A percentile compares a stretch with the other conserved stretches of the same genome.
phyloP scores from a whole-genome alignment of 2,329 filamentous ascomycete species.

The Xylariaceae sp. region DNA sequence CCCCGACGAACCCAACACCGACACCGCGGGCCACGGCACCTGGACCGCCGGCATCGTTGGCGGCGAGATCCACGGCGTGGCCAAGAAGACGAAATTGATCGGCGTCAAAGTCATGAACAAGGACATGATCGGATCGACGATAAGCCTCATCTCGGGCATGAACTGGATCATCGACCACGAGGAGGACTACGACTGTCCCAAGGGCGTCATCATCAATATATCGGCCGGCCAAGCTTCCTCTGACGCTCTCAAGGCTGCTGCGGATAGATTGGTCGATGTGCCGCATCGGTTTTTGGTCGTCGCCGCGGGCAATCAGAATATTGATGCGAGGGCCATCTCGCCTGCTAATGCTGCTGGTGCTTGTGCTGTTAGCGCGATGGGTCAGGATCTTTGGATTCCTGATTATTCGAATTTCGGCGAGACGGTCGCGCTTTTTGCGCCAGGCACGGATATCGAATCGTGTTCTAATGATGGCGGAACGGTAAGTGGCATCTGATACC shows the following conservation, averaged over 20 bases:
- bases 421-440: no score
- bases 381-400: no score
- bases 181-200: slow-evolving; percentile 34
- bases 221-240: slow-evolving; percentile 46
- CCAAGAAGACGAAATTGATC: slow-evolving; percentile 38
- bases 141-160: slow-evolving; percentile 24
- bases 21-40: slow-evolving; percentile 41
- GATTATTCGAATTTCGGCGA: no score
- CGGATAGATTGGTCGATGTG: no score
- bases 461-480: no score
- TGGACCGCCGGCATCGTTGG: slow-evolving; percentile 18
- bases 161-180: slow-evolving; percentile 42
- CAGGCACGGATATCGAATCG: no score
- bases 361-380: no score
- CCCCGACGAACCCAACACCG: slow-evolving; percentile 29
- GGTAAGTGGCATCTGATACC: no score
- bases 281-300: no score
- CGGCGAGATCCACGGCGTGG: slow-evolving; percentile 40
- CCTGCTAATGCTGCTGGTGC: no score
- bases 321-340: no score
- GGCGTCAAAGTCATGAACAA: slow-evolving; percentile 42
- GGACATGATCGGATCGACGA: slow-evolving; percentile 23
- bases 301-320: no score
- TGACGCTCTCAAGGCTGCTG: slow-evolving; percentile 45
- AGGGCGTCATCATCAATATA: slow-evolving; percentile 48